Evolutionary conservation across 495 filamentous ascomycete species (phyloP), one percentile per base, ranked within the genome.

Genomic region (Penicillium cinerascens): DNA sequence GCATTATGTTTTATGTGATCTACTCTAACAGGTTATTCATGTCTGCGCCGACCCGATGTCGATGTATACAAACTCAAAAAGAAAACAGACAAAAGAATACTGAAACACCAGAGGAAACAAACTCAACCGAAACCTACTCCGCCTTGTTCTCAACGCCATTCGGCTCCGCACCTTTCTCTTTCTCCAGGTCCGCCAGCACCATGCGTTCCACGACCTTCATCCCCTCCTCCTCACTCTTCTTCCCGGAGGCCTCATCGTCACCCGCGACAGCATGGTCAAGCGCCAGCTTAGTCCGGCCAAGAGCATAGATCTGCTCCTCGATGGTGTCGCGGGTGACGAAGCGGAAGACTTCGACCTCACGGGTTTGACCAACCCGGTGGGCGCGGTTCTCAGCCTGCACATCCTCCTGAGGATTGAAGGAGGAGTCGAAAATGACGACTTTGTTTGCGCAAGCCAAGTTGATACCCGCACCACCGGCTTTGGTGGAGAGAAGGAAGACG

Each of bases 331-430:
- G 80, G 2, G 87, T 91, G 49, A 98, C 86, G 6, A 98, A 77
- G 40, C 89, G 79, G 45, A 87, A 73, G 44, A 98, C 85, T 61
- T 97, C 93, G 2, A 98, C 93, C 16, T 91, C 87, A 22, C 88
- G 73, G 8, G 79, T 91, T 67, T 98, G 93, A 1, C 93, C 95
- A 10, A 98, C 88, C 4, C 93, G 84, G 72, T 98, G 93, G 1
- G 93, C 93, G 17, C 93, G 87, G 64, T 98, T 97, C 71, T 96
- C 92, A 0, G 93, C 93, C 67, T 98, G 93, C 1, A 93, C 80
- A 63, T 98, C 93, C 50, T 97, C 91, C 66, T 98, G 93, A 0
- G 93, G 93, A 59, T 98, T 98, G 70, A 97, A 97, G 25, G 82
- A 86, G 45, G 87, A 88, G 68, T 98, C 93, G 63, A 97, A 97